phyloP scores from a whole-genome alignment of 2,329 filamentous ascomycete genomes.

The Sporothrix mexicana region DNA sequence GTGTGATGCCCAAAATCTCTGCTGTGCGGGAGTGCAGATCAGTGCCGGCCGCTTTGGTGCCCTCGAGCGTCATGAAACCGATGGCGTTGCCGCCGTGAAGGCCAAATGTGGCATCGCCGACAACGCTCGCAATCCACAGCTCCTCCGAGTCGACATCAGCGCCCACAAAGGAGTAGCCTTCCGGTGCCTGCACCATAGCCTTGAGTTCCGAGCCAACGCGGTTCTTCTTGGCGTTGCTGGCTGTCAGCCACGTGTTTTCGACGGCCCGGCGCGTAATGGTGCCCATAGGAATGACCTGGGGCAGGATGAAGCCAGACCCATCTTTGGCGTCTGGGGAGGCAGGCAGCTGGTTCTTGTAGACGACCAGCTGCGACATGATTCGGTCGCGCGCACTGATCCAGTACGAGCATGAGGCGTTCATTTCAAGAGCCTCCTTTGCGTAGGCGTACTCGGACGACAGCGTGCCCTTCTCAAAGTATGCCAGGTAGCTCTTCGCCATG shows the following conservation, averaged over 20 bases:
- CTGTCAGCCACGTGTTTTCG: conserved; percentile 98
- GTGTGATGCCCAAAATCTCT: conserved; percentile 86
- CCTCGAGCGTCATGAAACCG: conserved; percentile 98
- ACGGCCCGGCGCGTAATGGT: conserved; percentile 93
- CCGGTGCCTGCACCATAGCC: conserved; percentile 91
- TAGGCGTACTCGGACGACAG: conserved; percentile 87
- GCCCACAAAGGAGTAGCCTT: conserved; percentile 91
- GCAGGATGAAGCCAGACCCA: conserved; percentile 79
- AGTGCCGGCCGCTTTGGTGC: conserved; percentile 90
- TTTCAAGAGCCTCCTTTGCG: conserved; percentile 92
- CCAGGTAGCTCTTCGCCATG: conserved; percentile 86
- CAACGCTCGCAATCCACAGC: conserved; percentile 94
- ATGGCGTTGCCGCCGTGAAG: conserved; percentile 96
- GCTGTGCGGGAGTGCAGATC: conserved; percentile 95
- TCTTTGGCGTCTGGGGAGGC: conserved; percentile 35
- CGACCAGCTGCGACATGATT: conserved; percentile 93
- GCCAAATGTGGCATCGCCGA: conserved; percentile 93
- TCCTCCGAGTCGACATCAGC: conserved; percentile 98
- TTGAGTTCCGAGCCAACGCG: conserved; percentile 96
- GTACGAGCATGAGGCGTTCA: conserved; percentile 98
- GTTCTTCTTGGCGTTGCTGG: conserved; percentile 95
- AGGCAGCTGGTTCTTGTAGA: conserved; percentile 61
- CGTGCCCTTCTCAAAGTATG: conserved; percentile 88
- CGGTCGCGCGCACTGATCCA: conserved; percentile 96
- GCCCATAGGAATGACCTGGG: conserved; percentile 97